Evolutionary conservation across 2,329 filamentous ascomycete species (phyloP).

Genomic region (Botryotinia globosa): DNA sequence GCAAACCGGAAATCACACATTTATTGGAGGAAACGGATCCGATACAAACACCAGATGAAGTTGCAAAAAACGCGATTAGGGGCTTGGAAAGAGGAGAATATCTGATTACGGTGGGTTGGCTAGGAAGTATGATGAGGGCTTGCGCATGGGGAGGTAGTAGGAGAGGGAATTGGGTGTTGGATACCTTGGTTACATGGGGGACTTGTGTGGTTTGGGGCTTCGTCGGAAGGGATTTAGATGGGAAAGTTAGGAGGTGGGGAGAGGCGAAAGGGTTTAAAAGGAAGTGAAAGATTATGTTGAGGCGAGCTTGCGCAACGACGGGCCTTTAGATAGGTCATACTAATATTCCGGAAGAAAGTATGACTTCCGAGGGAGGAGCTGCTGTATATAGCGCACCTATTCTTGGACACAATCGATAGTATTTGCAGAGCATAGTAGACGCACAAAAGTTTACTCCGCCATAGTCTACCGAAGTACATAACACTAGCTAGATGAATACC

Average conservation of each 20-base stretch:
- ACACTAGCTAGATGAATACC: not conserved
- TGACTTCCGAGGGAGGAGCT: not conserved
- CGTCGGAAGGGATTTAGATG: conserved; percentile 53
- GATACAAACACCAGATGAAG: conserved; percentile 72
- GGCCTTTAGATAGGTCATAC: no score
- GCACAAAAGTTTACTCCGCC: not conserved
- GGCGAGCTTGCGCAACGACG: no score
- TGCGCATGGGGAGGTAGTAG: conserved; percentile 52
- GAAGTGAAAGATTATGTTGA: conserved; percentile 32
- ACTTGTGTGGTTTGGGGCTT: conserved; percentile 57
- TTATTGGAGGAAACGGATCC: conserved; percentile 81
- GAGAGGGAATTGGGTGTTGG: conserved; percentile 58
- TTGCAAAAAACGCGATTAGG: conserved; percentile 66
- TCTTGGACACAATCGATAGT: not conserved
- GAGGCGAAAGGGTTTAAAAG: conserved; percentile 59
- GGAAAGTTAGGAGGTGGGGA: conserved; percentile 55
- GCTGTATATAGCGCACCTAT: not conserved
- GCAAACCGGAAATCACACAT: conserved; percentile 78
- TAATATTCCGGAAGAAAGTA: no score
- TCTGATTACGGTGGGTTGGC: conserved; percentile 70
- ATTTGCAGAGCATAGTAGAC: not conserved
- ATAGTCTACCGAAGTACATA: not conserved
- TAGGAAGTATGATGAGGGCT: conserved; percentile 71
- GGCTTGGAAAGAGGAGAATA: conserved; percentile 80
- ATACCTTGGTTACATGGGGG: conserved; percentile 56